Base-by-base conservation (phyloP, 169 alveolate species). In the Cryptosporidium canis region DNA sequence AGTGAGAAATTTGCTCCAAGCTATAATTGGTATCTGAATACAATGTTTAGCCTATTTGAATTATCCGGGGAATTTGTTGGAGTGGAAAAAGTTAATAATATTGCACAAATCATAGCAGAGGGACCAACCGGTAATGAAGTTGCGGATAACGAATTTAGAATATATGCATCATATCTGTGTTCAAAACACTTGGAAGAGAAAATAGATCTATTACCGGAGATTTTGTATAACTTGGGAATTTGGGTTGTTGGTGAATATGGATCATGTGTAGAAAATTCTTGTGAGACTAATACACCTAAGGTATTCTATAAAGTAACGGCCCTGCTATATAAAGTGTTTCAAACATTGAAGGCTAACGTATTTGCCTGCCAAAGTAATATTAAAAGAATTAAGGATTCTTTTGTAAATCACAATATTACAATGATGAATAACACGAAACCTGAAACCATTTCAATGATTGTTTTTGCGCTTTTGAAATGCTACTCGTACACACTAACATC, bases 1-100 rank as follows among this genome's bases (percentile, higher is more conserved):
- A 94, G 96, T 61, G 99, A 97, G 83, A 92, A 95, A 83, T 95
- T 91, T 83, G 95, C 97, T 11, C 98, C 99, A 43, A 92, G 90
- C 66, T 92, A 94, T 83, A 92, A 92, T 12, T 95, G 98, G 97
- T 95, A 92, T 66, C 90, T 95, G 21, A 92, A 91, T 83, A 94
- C 96, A 21, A 94, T 94, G 95, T 94, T 94, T 92, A 94, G 85
- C 11, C 92, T 95, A 41, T 95, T 93, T 90, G 97, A 94, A 85
- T 85, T 91, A 83, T 95, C 96, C 8, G 96, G 96, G 7, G 97
- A 96, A 67, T 92, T 92, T 67, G 93, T 96, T 33, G 94, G 95
- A 37, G 82, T 63, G 43, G 95, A 93, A 61, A 94, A 94, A 53
- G 85, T 94, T 45, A 93, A 95, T 37, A 94, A 94, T 70, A 92